A percentile compares a stretch with the other conserved stretches of the same genome.
phyloP scores from a whole-genome alignment of 2,329 filamentous ascomycete genomes.

The Nigrospora oryzae region DNA sequence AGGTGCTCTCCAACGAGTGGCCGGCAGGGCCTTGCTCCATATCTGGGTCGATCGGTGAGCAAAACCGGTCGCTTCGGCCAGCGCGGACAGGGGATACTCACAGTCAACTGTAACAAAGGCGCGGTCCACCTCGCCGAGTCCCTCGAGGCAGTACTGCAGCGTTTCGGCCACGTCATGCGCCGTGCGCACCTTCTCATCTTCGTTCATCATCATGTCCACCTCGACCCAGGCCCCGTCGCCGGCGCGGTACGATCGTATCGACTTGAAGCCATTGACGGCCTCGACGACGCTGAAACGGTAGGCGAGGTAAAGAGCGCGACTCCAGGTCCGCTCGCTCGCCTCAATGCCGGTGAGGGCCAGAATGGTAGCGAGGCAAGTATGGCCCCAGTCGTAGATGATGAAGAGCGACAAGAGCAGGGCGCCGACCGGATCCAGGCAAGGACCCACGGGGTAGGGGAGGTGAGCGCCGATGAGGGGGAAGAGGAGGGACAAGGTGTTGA shows the following conservation, averaged over 20 bases:
- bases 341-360: conserved; percentile 50
- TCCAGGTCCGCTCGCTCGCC: conserved; percentile 38
- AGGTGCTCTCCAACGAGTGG: not conserved
- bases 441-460: conserved; percentile 35
- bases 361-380: conserved; percentile 52
- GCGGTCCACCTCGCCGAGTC: conserved; percentile 28
- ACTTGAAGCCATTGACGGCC: conserved; percentile 39
- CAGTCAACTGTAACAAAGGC: conserved; percentile 31
- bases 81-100: not conserved
- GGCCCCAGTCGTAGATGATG: conserved; percentile 63
- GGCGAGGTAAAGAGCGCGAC: conserved; percentile 52
- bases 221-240: conserved; percentile 57
- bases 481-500: conserved; percentile 54
- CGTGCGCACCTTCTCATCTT: conserved; percentile 39
- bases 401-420: conserved; percentile 55
- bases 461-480: conserved; percentile 54
- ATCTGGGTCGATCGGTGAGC: not conserved
- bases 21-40: not conserved
- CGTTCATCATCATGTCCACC: conserved; percentile 49
- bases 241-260: conserved; percentile 42
- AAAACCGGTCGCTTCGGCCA: no score
- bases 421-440: conserved; percentile 43
- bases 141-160: conserved; percentile 53
- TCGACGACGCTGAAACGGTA: conserved; percentile 46
- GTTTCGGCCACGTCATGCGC: conserved; percentile 55